Evolutionary conservation across 371 early-diverging fungal species (phyloP).

Genomic region (Coemansia sp.): DNA sequence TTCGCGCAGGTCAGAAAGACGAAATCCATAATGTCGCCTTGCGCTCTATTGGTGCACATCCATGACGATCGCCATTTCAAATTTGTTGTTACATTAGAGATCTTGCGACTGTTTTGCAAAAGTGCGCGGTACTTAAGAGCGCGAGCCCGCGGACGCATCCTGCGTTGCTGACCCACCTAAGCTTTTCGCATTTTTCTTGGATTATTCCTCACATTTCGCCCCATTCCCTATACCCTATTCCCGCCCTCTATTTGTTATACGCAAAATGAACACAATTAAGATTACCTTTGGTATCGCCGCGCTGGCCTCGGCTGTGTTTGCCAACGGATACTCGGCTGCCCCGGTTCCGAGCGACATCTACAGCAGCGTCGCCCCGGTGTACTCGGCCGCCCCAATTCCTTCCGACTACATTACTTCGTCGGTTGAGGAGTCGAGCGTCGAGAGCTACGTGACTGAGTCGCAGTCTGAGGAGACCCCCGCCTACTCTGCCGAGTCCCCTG

Average conservation of each 20-base stretch:
- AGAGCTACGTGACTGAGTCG: not conserved
- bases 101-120: no score
- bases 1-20: no score
- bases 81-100: no score
- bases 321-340: constrained; percentile 18
- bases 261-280: constrained; percentile 29
- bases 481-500: not conserved
- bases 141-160: no score
- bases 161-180: no score
- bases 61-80: no score
- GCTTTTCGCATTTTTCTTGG: no score
- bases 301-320: constrained; percentile 32
- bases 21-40: no score
- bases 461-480: not conserved
- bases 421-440: not conserved
- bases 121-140: no score
- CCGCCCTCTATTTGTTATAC: constrained; percentile 1
- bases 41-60: no score
- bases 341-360: constrained; percentile 28
- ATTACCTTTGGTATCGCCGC: constrained; percentile 39
- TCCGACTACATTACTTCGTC: not conserved
- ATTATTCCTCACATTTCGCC: no score
- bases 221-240: no score
- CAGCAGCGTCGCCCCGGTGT: constrained; percentile 18
- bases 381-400: constrained; percentile 18